Base-by-base conservation (phyloP, 495 filamentous ascomycete genomes). In the Usnea hakonensis region DNA sequence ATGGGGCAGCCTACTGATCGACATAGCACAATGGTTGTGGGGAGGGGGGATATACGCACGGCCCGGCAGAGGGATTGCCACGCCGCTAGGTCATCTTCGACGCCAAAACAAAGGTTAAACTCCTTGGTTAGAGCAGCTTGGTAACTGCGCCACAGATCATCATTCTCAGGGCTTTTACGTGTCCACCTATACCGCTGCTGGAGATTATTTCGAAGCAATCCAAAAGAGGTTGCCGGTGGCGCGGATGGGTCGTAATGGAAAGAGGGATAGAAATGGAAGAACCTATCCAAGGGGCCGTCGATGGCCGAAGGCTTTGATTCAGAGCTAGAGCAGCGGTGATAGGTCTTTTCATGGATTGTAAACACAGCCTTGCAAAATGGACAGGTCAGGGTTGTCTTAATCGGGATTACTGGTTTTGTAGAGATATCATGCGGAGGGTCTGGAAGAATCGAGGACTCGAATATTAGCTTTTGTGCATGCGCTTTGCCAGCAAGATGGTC, bases 61-160 rank as follows among this genome's bases (percentile, higher is more conserved):
- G 69, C 69, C 28, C 69, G 65, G 44, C 68, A 71, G 37, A 71
- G 67, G 23, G 69, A 55, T 61, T 71, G 69, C 68, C 69, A 71
- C 26, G 68, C 57, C 13, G 19, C 41, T 28, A 71, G 60, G 43
- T 69, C 60, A 46, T 68, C 60, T n/a, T 68, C 68, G 21, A 59
- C 32, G 33, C 69, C 69, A 64, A 61, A 71, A 65, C 68, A 71
- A 6, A 71, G 40, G n/a, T 58, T 41, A 36, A 71, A 48, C 41
- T 71, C 68, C 26, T 65, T 38, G 16, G 36, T 43, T 8, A 70
- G 52, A 26, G 69, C 68, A n/a, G 48, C 56, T 43, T 71, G 65
- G 50, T 66, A 71, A 37, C n/a, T 44, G 36, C 53, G 33, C 62
- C 65, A 58, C 37, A 65, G 61, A 26, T 59, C 43, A 33, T 60